These are phyloP conservation scores for Boletus semigastroideus DNA, from an alignment of 1,284 basidiomycete species.

Conservation along the genomic window DNA sequence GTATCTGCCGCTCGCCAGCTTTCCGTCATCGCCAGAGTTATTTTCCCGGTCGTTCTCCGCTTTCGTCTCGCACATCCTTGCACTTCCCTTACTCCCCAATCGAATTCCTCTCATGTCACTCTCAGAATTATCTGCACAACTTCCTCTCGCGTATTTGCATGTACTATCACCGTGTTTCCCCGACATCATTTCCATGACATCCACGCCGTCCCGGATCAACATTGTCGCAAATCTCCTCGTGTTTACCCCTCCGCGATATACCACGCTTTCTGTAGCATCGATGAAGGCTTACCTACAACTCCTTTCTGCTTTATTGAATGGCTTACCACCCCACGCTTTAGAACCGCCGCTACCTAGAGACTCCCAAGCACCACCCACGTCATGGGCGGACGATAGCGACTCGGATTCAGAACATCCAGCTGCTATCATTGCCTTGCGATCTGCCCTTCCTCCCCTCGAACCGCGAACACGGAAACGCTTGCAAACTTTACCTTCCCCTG, in stretches of 20 bases:
- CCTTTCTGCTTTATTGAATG: slow-evolving; percentile 49
- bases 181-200: slow-evolving; percentile 28
- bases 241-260: slow-evolving; percentile 59
- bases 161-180: slow-evolving; percentile 26
- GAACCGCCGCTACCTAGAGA: slow-evolving; percentile 41
- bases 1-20: slow-evolving; percentile 26
- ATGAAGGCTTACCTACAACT: slow-evolving; percentile 58
- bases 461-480: slow-evolving; percentile 56
- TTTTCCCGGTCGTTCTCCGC: slow-evolving; percentile 36
- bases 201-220: slow-evolving; percentile 43
- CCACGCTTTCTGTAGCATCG: slow-evolving; percentile 42
- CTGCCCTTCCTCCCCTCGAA: slow-evolving; percentile 47
- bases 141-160: slow-evolving; percentile 44
- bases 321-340: slow-evolving; percentile 52
- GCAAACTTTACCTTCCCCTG: slow-evolving; percentile 44
- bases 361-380: slow-evolving; percentile 14
- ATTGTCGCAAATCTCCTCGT: slow-evolving; percentile 65
- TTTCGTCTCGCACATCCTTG: slow-evolving; percentile 51
- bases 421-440: slow-evolving; percentile 36
- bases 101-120: slow-evolving; percentile 59
- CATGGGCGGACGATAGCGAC: slow-evolving; percentile 35
- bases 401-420: slow-evolving; percentile 33
- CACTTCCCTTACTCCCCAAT: slow-evolving; percentile 66
- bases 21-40: slow-evolving; percentile 31
- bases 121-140: slow-evolving; percentile 41